phyloP scores from a whole-genome alignment of 179 eudicot genomes.

The Patellifolia procumbens region DNA sequence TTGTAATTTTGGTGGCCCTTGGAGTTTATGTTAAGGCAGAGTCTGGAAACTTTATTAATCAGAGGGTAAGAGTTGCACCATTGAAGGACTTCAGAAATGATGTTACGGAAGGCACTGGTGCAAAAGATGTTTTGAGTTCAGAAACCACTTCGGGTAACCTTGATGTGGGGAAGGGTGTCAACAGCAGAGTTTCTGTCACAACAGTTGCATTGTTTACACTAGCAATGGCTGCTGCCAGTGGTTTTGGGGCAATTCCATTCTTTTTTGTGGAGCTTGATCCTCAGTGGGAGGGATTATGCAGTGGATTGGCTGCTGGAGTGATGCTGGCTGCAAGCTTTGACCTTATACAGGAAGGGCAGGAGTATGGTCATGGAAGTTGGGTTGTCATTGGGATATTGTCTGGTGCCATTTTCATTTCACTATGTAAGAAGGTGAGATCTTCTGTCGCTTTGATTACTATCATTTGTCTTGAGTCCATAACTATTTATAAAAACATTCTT shows the following conservation, averaged over 20 bases:
- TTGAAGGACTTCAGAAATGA: constrained; percentile 49
- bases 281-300: constrained; percentile 94
- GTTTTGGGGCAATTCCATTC: constrained; percentile 94
- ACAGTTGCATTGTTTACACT: constrained; percentile 83
- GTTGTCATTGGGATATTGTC: constrained; percentile 83
- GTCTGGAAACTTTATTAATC: constrained; percentile 35
- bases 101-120: constrained; percentile 63
- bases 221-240: constrained; percentile 99
- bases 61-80: constrained; percentile 57
- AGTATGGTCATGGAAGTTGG: constrained; percentile 92
- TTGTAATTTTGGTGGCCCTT: constrained; percentile 37
- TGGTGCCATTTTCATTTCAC: constrained; percentile 84
- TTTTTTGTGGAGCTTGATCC: constrained; percentile 97
- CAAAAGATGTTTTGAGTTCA: constrained; percentile 46
- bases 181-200: constrained; percentile 64
- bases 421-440: constrained; percentile 79
- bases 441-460: neutral
- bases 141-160: constrained; percentile 34
- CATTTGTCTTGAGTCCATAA: neutral
- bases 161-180: constrained; percentile 48
- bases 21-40: constrained; percentile 38
- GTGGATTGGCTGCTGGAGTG: constrained; percentile 98
- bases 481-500: neutral
- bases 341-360: constrained; percentile 94
- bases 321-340: constrained; percentile 99